Evolutionary conservation across 805 yeast species (phyloP).

Genomic region (Vanderwaltozyma yarrowii): DNA sequence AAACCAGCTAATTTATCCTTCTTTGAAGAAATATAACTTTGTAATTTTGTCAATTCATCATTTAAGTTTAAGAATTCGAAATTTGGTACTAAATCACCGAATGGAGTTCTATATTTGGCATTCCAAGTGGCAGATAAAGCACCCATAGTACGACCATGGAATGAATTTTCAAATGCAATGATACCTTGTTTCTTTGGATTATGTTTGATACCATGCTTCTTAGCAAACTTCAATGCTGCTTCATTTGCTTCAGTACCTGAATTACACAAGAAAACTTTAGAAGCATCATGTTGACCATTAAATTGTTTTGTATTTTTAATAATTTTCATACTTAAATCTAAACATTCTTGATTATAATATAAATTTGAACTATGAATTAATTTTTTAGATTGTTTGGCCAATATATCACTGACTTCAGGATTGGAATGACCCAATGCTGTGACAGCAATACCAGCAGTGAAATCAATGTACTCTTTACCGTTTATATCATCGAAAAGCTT

Average conservation of each 20-base stretch:
- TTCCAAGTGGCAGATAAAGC: slow-evolving; percentile 88
- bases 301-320: slow-evolving; percentile 55
- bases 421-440: slow-evolving; percentile 89
- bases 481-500: slow-evolving; percentile 65
- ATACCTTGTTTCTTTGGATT: slow-evolving; percentile 56
- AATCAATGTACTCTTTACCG: slow-evolving; percentile 71
- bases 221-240: slow-evolving; percentile 66
- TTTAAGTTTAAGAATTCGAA: slow-evolving; percentile 37
- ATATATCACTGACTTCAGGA: slow-evolving; percentile 58
- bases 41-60: slow-evolving; percentile 25
- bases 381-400: slow-evolving; percentile 60
- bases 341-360: slow-evolving; percentile 76
- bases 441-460: slow-evolving; percentile 94
- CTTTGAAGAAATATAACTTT: slow-evolving; percentile 12
- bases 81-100: slow-evolving; percentile 87
- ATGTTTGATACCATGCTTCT: slow-evolving; percentile 62
- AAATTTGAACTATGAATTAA: slow-evolving; percentile 80
- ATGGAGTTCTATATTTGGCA: slow-evolving; percentile 86
- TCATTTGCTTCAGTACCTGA: slow-evolving; percentile 78
- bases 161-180: slow-evolving; percentile 78
- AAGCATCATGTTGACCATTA: slow-evolving; percentile 77
- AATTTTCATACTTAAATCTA: slow-evolving; percentile 62
- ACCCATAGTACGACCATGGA: slow-evolving; percentile 95
- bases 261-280: slow-evolving; percentile 60
- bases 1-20: slow-evolving; percentile 61